Base-by-base conservation (phyloP, 148 eudicot species). In the Rheum nobile region DNA sequence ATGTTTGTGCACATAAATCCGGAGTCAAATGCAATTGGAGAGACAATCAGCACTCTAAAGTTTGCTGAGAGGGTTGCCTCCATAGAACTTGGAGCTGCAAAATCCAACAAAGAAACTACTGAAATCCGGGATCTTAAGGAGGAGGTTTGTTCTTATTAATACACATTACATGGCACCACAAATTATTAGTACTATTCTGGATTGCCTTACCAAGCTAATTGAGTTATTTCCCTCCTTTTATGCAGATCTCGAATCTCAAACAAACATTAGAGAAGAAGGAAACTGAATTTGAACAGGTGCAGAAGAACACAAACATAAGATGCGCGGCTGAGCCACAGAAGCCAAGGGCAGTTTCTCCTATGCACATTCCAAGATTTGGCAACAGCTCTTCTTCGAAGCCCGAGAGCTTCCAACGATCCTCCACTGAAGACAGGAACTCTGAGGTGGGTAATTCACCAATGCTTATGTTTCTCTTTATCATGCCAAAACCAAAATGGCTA, bases 1-100 rank as follows among this genome's bases (percentile, higher is more conserved):
- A 95, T 95, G 97, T 95, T 95, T 79, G 97, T 91, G 28, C 98
- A 95, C 81, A 87, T 95, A 83, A 91, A 87, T 80, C 96, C 98
- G 0, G 98, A 91, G 81, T 69, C 76, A 47, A 84, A 82, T 82
- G 93, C 96, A 59, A 67, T 88, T 7, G 96, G 93, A 77, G 97
- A 91, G 81, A 95, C 98, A 43, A 80, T 95, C 70, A 91, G 98
- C 82, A 95, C 97, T 71, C 83, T 95, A 7, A 95, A 95, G 78
- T 95, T 95, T 78, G 97, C 98, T 52, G 96, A 91, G 81, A 90
- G 98, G 79, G 97, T 95, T 84, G 96, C 91, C 73, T 83, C 96
- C 35, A 88, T 95, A 77, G 90, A 91, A 74, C 88, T 95, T 46
- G 97, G 98, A 71, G 93, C 93, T 39, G 98, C 98, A 55, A 82